Evolutionary conservation across 345 rosid genomes (phyloP).

Genomic region (Theobroma cacao): DNA sequence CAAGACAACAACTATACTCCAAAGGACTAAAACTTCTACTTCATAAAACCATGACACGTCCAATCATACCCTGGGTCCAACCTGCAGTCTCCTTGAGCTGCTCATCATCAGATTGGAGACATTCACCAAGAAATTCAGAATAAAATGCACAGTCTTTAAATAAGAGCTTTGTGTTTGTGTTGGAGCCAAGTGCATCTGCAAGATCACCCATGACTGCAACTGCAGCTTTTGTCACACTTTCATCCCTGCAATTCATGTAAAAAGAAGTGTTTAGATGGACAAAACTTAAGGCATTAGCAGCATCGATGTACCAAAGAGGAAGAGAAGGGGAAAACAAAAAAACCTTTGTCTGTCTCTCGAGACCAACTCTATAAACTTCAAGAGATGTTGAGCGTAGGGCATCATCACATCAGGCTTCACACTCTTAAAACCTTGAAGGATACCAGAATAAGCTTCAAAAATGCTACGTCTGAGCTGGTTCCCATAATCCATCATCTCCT

Average conservation of each 20-base stretch:
- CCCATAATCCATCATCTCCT: slow-evolving; percentile 79
- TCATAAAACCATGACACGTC: slow-evolving; percentile 67
- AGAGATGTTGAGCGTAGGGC: slow-evolving; percentile 77
- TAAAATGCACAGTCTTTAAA: slow-evolving; percentile 62
- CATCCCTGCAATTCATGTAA: slow-evolving; percentile 54
- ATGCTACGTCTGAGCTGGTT: slow-evolving; percentile 84
- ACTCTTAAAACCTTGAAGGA: slow-evolving; percentile 89
- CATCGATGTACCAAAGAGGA: background rate
- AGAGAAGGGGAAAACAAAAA: background rate
- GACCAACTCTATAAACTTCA: slow-evolving; percentile 77
- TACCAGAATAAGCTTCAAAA: slow-evolving; percentile 92
- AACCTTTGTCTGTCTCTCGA: slow-evolving; percentile 71
- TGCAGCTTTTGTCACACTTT: slow-evolving; percentile 81
- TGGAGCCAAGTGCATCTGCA: slow-evolving; percentile 80
- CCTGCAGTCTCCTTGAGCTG: slow-evolving; percentile 81
- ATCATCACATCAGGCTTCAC: slow-evolving; percentile 74
- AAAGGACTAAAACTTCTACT: slow-evolving; percentile 5
- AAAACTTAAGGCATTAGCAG: background rate
- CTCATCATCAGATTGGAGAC: slow-evolving; percentile 80
- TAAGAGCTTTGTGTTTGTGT: slow-evolving; percentile 44
- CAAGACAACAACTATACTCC: slow-evolving; percentile 3
- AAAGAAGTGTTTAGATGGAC: background rate
- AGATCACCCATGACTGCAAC: slow-evolving; percentile 96
- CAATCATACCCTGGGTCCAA: slow-evolving; percentile 90
- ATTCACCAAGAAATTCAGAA: slow-evolving; percentile 61